Percentiles rank a stretch among this genome's conserved stretches.
Evolutionary conservation across 345 rosid genomes (phyloP).

Genomic region (Pseudoturritis turrita): DNA sequence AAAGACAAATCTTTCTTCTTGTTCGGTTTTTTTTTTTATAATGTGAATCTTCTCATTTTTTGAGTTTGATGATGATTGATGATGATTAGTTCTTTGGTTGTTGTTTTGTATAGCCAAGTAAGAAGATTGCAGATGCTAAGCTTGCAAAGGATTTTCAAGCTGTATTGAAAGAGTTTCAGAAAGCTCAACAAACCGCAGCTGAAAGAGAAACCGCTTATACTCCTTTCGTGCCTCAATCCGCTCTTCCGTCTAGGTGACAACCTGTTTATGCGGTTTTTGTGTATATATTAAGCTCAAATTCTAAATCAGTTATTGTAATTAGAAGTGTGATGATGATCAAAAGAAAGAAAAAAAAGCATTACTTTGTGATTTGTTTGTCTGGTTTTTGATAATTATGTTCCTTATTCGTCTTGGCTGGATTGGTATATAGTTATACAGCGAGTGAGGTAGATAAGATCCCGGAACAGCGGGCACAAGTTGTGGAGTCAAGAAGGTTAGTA

Average conservation of each 20-base stretch:
- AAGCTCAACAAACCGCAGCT: conserved; percentile 91
- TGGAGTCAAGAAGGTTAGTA: conserved; percentile 26
- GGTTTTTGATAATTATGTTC: neutral
- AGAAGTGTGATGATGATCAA: neutral
- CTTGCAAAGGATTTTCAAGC: conserved; percentile 98
- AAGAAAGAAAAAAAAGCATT: neutral
- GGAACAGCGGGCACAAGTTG: conserved; percentile 33
- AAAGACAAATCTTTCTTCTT: conserved; percentile 12
- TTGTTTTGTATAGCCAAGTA: conserved; percentile 55
- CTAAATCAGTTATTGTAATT: neutral
- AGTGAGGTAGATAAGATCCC: conserved; percentile 19
- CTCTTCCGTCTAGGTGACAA: conserved; percentile 27
- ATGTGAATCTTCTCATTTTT: neutral
- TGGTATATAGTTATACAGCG: conserved; percentile 35
- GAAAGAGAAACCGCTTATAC: conserved; percentile 81
- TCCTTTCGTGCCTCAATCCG: conserved; percentile 48
- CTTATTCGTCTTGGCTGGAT: neutral
- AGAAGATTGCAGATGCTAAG: conserved; percentile 95
- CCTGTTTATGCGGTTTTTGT: neutral
- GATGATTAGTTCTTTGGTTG: neutral
- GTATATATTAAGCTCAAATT: neutral
- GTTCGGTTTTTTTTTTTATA: neutral
- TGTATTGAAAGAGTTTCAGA: conserved; percentile 94
- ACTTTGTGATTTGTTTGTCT: neutral
- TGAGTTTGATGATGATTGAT: neutral